Percentiles rank a stretch among this genome's conserved stretches.
These are phyloP conservation scores for Ambrosiella cleistominuta DNA, from an alignment of 2,329 filamentous ascomycete species.

Conservation along the genomic window DNA sequence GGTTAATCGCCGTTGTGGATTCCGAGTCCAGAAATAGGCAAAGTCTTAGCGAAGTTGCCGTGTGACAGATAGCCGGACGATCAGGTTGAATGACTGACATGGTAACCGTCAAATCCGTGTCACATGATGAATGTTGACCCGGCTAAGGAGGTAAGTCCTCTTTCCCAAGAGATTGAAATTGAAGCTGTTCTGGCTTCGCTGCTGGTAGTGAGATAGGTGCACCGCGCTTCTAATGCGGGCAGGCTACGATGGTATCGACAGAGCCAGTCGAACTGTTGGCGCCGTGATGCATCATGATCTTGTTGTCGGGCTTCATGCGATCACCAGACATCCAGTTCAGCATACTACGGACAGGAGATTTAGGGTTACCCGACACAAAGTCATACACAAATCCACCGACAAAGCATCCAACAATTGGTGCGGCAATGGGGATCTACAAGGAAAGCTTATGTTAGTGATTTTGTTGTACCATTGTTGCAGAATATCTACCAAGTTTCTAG, in stretches of 20 bases:
- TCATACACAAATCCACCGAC: slow-evolving; percentile 53
- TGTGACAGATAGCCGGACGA: not conserved
- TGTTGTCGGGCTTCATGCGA: slow-evolving; percentile 3
- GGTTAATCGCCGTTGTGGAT: not conserved
- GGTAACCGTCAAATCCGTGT: not conserved
- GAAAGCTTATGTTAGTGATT: slow-evolving; percentile 1
- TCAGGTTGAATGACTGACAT: not conserved
- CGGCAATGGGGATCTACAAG: slow-evolving; percentile 44
- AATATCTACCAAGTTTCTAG: not conserved
- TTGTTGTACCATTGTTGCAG: not conserved
- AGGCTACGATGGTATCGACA: slow-evolving; percentile 10
- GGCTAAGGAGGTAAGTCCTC: not conserved
- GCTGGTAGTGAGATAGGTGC: not conserved
- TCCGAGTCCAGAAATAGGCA: not conserved
- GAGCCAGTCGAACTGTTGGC: slow-evolving; percentile 7
- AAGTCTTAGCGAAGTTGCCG: not conserved
- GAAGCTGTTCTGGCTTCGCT: not conserved
- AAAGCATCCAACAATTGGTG: slow-evolving; percentile 46
- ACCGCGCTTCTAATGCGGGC: not conserved
- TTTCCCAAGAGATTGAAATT: not conserved
- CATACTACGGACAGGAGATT: slow-evolving; percentile 51
- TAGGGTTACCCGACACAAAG: slow-evolving; percentile 48
- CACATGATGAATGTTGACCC: not conserved
- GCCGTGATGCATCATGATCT: slow-evolving; percentile 6
- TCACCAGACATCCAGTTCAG: slow-evolving; percentile 11